These are phyloP conservation scores for Aspergillus persii DNA, from an alignment of 2,329 filamentous ascomycete species.

Conservation along the genomic window DNA sequence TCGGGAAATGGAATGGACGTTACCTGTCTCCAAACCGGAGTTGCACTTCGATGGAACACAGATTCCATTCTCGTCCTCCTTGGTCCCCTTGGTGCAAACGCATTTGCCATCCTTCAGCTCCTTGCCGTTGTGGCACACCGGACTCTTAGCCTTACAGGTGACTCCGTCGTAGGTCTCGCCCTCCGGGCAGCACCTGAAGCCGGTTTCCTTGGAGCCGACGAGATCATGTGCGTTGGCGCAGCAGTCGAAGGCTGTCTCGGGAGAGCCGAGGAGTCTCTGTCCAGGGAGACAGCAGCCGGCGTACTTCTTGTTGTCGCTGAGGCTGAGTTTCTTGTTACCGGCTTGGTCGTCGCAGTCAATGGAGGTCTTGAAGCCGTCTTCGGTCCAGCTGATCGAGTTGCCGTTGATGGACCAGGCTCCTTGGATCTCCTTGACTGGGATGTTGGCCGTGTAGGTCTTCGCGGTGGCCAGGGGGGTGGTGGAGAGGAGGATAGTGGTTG, in stretches of 20 bases:
- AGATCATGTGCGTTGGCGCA: slow-evolving; percentile 11
- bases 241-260: slow-evolving; percentile 4
- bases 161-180: slow-evolving; percentile 7
- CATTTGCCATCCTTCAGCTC: slow-evolving; percentile 8
- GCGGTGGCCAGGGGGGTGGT: background rate
- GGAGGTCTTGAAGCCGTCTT: background rate
- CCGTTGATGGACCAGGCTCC: background rate
- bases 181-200: slow-evolving; percentile 10
- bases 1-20: background rate
- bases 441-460: background rate
- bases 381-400: background rate
- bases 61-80: background rate
- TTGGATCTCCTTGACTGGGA: background rate
- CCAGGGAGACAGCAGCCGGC: background rate
- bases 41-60: slow-evolving; percentile 1
- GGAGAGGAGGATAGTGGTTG: background rate
- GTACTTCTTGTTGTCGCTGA: background rate
- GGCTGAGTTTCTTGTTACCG: background rate
- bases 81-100: slow-evolving; percentile 1
- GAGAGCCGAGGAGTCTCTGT: background rate
- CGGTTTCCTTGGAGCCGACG: slow-evolving; percentile 7
- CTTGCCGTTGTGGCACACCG: slow-evolving; percentile 9
- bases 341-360: background rate
- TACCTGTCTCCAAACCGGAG: slow-evolving; percentile 8
- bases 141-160: slow-evolving; percentile 2